Evolutionary conservation across 2,329 filamentous ascomycete species (phyloP).

Genomic region (Arthrobotrys entomopaga): DNA sequence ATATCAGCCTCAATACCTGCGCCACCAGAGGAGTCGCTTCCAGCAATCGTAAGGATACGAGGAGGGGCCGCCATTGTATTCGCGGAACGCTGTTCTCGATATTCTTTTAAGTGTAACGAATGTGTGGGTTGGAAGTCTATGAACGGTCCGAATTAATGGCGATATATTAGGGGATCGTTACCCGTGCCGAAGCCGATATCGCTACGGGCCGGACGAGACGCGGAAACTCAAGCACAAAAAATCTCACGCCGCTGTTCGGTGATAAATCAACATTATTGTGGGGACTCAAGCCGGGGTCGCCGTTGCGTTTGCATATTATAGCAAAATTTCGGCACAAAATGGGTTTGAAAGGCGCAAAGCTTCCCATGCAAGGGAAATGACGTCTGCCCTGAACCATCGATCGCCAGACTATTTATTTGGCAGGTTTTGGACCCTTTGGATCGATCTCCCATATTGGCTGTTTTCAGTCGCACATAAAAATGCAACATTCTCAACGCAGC

Average conservation of each 20-base stretch:
- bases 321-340: background rate
- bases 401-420: background rate
- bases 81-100: background rate
- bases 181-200: conserved; percentile 12
- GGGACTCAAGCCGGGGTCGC: background rate
- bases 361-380: background rate
- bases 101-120: too few relatives aligned
- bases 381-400: background rate
- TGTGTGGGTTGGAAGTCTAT: too few relatives aligned
- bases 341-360: background rate
- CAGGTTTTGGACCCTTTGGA: background rate
- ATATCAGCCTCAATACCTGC: conserved; percentile 97
- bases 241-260: background rate
- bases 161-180: conserved; percentile 1
- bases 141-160: too few relatives aligned
- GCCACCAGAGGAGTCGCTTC: conserved; percentile 89
- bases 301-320: background rate
- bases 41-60: conserved; percentile 81
- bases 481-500: conserved; percentile 6
- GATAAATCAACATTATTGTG: background rate
- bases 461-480: background rate
- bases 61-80: conserved; percentile 56
- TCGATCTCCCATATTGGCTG: background rate
- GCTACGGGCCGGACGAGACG: background rate
- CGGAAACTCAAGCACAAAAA: background rate